A percentile compares a stretch with the other conserved stretches of the same genome.
phyloP scores from a whole-genome alignment of 306 rosid genomes.

The Dryas drummondii region DNA sequence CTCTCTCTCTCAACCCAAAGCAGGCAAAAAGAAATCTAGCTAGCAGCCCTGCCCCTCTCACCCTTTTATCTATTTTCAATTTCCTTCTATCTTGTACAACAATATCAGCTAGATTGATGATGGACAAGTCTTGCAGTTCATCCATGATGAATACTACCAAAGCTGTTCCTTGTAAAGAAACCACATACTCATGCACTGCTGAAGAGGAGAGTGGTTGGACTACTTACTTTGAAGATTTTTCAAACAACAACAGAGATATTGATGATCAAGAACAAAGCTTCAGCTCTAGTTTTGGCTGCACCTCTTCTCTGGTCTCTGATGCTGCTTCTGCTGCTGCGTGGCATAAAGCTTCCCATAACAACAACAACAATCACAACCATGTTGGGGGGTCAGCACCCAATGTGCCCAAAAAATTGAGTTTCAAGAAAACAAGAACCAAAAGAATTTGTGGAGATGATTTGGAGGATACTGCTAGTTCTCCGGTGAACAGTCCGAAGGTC shows the following conservation, averaged over 20 bases:
- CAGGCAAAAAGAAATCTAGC: background rate
- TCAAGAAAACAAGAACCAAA: constrained; percentile 60
- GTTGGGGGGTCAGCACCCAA: constrained; percentile 2
- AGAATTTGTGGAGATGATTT: constrained; percentile 45
- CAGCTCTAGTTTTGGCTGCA: constrained; percentile 40
- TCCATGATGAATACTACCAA: constrained; percentile 31
- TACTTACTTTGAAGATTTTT: constrained; percentile 71
- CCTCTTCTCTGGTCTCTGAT: constrained; percentile 80
- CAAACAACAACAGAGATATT: constrained; percentile 17
- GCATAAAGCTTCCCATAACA: constrained; percentile 46
- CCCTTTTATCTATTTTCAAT: too few relatives aligned
- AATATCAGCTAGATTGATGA: background rate
- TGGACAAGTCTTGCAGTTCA: constrained; percentile 58
- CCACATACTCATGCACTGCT: constrained; percentile 5
- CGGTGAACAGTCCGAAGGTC: constrained; percentile 92
- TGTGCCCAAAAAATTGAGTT: constrained; percentile 39
- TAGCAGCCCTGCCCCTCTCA: background rate
- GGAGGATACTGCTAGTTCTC: constrained; percentile 96
- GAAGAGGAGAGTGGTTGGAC: constrained; percentile 92
- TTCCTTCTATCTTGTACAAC: too few relatives aligned
- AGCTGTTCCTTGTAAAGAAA: constrained; percentile 17
- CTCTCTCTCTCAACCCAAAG: background rate
- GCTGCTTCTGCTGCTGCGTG: constrained; percentile 86
- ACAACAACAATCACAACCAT: background rate
- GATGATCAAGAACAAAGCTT: constrained; percentile 20